Base-by-base conservation (phyloP, 805 yeast species). In the Wickerhamomyces silvicola region DNA sequence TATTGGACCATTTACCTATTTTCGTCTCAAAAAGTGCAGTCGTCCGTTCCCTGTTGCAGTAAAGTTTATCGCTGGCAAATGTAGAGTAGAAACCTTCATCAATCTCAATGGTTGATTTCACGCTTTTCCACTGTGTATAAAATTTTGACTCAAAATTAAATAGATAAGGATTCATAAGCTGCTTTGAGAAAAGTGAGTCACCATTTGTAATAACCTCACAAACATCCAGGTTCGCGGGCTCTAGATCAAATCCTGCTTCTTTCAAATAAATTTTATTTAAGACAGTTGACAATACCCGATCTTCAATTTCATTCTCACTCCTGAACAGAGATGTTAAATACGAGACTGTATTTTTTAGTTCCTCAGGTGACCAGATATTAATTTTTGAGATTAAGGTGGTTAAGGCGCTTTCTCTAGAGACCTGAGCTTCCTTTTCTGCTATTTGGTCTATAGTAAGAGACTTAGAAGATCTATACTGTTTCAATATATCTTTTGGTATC, bases 401-500 rank as follows among this genome's bases (percentile, higher is more conserved):
- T n/a, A n/a, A n/a, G n/a, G n/a, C n/a, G n/a, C n/a, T n/a, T n/a
- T n/a, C n/a, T n/a, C n/a, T n/a, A n/a, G n/a, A n/a, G n/a, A n/a
- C n/a, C n/a, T n/a, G n/a, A n/a, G n/a, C n/a, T n/a, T n/a, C n/a
- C n/a, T n/a, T n/a, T n/a, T n/a, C n/a, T n/a, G n/a, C n/a, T n/a
- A n/a, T n/a, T n/a, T n/a, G n/a, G n/a, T n/a, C n/a, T n/a, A n/a
- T n/a, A n/a, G n/a, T n/a, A n/a, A n/a, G n/a, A n/a, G n/a, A n/a
- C n/a, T 25, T 39, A 19, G 14, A 22, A 5, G 18, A 10, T 13
- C 42, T 42, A 37, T 62, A 56, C 18, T 54, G 45, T 13, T 44
- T 30, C 17, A 54, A 38, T 14, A 66, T 35, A 5, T 54, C 42
- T 5, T 56, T 41, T 28, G 72, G 72, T 32, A 70, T 64, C 94